Evolutionary conservation across 2,329 filamentous ascomycete species (phyloP).

Genomic region (Parastagonospora nodorum): DNA sequence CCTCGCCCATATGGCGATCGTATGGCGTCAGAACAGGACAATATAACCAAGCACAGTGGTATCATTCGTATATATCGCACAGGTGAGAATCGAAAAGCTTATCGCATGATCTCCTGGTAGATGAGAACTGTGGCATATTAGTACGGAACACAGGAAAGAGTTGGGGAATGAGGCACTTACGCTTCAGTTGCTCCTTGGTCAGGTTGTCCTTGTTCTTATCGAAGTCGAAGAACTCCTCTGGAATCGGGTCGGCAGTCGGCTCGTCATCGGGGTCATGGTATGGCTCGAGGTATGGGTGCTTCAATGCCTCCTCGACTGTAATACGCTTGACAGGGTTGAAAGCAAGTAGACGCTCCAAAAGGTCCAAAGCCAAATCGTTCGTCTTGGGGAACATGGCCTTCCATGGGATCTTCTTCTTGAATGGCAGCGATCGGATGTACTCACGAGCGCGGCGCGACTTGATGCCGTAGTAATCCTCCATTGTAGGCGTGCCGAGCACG

Average conservation of each 20-base stretch:
- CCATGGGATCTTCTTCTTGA: slow-evolving; percentile 99
- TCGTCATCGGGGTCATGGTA: slow-evolving; percentile 99
- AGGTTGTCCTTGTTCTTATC: slow-evolving; percentile 99
- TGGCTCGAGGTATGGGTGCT: slow-evolving; percentile 96
- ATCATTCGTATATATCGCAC: slow-evolving; percentile 29
- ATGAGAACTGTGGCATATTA: slow-evolving; percentile 67
- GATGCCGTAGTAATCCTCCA: slow-evolving; percentile 99
- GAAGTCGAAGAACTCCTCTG: slow-evolving; percentile 99
- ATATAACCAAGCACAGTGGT: slow-evolving; percentile 23
- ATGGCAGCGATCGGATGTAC: slow-evolving; percentile 96
- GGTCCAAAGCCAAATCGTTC: slow-evolving; percentile 92
- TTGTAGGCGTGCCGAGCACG: slow-evolving; percentile 95
- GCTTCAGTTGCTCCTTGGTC: slow-evolving; percentile 97
- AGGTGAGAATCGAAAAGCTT: slow-evolving; percentile 33
- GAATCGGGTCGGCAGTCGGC: slow-evolving; percentile 93
- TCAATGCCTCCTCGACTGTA: slow-evolving; percentile 94
- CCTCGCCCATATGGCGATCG: slow-evolving; percentile 15
- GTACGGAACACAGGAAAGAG: neutral
- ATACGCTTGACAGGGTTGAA: slow-evolving; percentile 99
- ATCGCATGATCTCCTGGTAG: slow-evolving; percentile 93
- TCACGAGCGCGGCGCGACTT: slow-evolving; percentile 96
- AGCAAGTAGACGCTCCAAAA: slow-evolving; percentile 92
- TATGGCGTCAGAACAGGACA: slow-evolving; percentile 13
- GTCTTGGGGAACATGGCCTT: slow-evolving; percentile 97
- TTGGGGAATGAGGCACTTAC: slow-evolving; percentile 52